Percentiles rank a stretch among this genome's conserved stretches.
Conservation (phyloP, 2,329 filamentous ascomycete genomes). For the Ascocoryne sarcoides region DNA sequence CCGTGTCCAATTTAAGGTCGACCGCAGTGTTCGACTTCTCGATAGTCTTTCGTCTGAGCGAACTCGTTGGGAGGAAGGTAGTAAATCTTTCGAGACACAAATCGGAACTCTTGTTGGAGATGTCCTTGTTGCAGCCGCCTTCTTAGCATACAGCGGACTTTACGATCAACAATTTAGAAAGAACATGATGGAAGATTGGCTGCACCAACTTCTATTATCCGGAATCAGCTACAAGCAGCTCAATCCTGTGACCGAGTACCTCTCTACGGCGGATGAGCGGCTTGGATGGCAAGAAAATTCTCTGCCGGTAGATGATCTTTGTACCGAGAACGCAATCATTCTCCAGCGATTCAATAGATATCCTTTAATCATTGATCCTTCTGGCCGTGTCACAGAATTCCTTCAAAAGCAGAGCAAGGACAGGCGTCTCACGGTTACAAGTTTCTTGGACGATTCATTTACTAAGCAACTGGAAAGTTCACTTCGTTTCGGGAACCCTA, state of each 20-base stretch:
- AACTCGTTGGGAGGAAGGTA: constrained; percentile 90
- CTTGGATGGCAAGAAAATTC: constrained; percentile 92
- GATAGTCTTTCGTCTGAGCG: constrained; percentile 93
- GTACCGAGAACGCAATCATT: constrained; percentile 97
- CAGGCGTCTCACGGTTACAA: constrained; percentile 87
- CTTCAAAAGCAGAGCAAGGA: constrained; percentile 91
- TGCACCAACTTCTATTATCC: constrained; percentile 86
- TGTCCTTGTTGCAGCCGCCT: constrained; percentile 90
- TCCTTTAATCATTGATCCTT: constrained; percentile 95
- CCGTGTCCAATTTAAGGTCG: constrained; percentile 94
- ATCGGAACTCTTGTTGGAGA: constrained; percentile 95
- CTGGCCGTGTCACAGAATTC: constrained; percentile 89
- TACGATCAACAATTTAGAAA: constrained; percentile 98
- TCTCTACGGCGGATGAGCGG: constrained; percentile 92
- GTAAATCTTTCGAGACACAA: constrained; percentile 96
- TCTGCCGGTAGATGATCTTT: constrained; percentile 90
- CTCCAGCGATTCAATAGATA: constrained; percentile 97
- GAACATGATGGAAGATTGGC: constrained; percentile 95
- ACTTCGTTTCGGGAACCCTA: constrained; percentile 93
- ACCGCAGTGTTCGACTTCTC: constrained; percentile 86
- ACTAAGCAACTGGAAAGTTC: constrained; percentile 97
- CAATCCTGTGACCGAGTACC: constrained; percentile 91
- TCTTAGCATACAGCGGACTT: constrained; percentile 91
- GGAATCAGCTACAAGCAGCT: constrained; percentile 87
- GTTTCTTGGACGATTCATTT: constrained; percentile 96